Percentiles rank a stretch among this genome's conserved stretches.
Conservation (phyloP, 306 rosid genomes). For the Castanospermum australe region DNA sequence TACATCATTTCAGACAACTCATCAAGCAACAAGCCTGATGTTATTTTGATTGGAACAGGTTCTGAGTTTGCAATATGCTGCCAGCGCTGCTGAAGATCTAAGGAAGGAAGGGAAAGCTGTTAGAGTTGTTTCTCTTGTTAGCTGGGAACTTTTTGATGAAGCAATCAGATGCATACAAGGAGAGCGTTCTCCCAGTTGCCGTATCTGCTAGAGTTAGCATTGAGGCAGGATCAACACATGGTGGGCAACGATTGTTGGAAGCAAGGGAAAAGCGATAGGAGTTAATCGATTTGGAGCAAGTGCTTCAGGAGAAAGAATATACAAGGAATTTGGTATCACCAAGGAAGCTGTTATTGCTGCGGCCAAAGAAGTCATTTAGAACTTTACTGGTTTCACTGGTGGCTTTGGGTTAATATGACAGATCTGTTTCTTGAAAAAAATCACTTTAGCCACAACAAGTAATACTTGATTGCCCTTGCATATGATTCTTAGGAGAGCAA, state of each 20-base stretch:
- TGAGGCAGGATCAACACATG: constrained; percentile 93
- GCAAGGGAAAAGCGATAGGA: constrained; percentile 92
- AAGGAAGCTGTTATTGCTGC: constrained; percentile 93
- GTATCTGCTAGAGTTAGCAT: constrained; percentile 96
- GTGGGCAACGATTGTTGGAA: constrained; percentile 84
- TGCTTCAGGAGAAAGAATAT: constrained; percentile 91
- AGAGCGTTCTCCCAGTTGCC: constrained; percentile 85
- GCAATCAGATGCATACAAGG: constrained; percentile 90
- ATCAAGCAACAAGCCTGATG: constrained; percentile 88
- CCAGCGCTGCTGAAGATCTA: constrained; percentile 81
- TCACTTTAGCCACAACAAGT: constrained; percentile 47
- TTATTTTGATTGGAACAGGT: constrained; percentile 90
- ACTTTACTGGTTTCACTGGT: constrained; percentile 24
- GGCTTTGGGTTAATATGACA: constrained; percentile 25
- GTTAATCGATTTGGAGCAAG: constrained; percentile 96
- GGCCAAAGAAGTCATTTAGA: constrained; percentile 57
- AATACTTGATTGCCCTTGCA: constrained; percentile 29
- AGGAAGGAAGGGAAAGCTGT: constrained; percentile 92
- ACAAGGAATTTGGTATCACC: constrained; percentile 89
- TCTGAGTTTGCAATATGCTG: constrained; percentile 95
- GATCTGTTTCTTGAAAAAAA: constrained; percentile 42
- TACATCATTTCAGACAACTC: constrained; percentile 86
- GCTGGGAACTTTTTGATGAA: constrained; percentile 97
- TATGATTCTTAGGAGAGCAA: constrained; percentile 45
- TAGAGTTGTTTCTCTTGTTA: constrained; percentile 87